Base-by-base conservation (phyloP, 805 yeast species). In the Yarrowia yakushimensis region DNA sequence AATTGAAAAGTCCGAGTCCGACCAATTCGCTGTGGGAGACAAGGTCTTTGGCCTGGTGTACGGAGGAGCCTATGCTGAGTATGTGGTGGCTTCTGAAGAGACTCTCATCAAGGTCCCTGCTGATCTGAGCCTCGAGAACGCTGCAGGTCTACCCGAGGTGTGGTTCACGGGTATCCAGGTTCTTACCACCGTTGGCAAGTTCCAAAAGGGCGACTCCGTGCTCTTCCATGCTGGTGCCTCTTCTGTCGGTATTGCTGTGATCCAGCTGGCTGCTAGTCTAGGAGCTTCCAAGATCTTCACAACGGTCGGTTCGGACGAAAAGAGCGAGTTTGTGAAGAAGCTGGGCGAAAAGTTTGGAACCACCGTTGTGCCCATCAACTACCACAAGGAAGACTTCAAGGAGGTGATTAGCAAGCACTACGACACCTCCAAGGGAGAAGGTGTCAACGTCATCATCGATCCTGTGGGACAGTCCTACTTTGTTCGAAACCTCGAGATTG, bases 21-120 rank as follows among this genome's bases (percentile, higher is more conserved):
- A 63, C 17, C 63, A 60, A 5, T 72, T 71, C 63, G 65, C 61
- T 10, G 68, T 66, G 4, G 77, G 77, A 9, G 77, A 75, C 39
- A 62, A 65, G 12, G 79, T 76, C 20, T 71, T 72, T 63, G 79
- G 79, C 1, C 66, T 74, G 20, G 71, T 67, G 1, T 63, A 66
- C 5, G 77, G 77, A 11, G 79, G 79, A 7, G 74, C 78, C 4
- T 74, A 73, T 60, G 76, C 78, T 8, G 74, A 75, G 65, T 71
- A 67, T 45, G 71, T 75, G 15, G 69, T 66, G 2, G 72, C 74
- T 45, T 65, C 70, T 20, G 41, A 67, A 4, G 59, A 60, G 23
- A 68, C 70, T 11, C 63, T 76, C 37, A 52, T 67, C 18, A 65
- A 64, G 9, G 59, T 68, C 13, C 76, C 76, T 6, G 52, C 43